Evolutionary conservation across 192 early-diverging fungal genomes (phyloP), one percentile per base, ranked within the genome.

Genomic region (Coemansia sp.): DNA sequence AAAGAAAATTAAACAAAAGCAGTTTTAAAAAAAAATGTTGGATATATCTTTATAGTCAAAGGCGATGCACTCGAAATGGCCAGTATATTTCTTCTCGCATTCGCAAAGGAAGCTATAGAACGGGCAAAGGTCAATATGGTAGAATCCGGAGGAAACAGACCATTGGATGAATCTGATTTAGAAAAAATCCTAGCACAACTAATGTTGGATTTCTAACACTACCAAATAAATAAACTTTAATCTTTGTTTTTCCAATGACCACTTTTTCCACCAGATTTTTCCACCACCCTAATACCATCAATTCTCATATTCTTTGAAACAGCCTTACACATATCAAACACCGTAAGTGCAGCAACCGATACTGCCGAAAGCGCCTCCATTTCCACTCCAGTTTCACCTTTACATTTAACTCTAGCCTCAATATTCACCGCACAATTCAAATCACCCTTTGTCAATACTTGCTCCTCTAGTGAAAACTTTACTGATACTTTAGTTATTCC

Each of bases 241-340:
- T 50, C 11, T n/a, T 46, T 45, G 3, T 23, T 28, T 26, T 50
- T 65, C 73, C 73, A 77, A 33, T 55, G 52, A 0, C 89, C 93
- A 50, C 85, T 87, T 54, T 88, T 89, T 6, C 95, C 95, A 5
- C 95, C 95, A 1, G 83, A 72, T 64, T 97, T 97, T 42, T 80
- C 65, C 17, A 87, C 65, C 0, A 97, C 84, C 3, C 84, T 62
- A 27, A 95, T 76, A 30, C 81, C 77, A 22, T 78, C 72, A 57
- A 97, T 93, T 19, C 65, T 60, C 78, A 94, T 94, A n/a, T 66
- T 73, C 50, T 91, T 90, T 28, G 85, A 81, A 7, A 86, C 89
- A 1, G 92, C 90, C 57, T 97, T 97, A 66, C 89, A 95, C 95
- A 97, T 97, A 59, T 97, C 95, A 79, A 85, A 95, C 1, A 97